Conservation (phyloP, 306 rosid genomes). For the Corylus americana region DNA sequence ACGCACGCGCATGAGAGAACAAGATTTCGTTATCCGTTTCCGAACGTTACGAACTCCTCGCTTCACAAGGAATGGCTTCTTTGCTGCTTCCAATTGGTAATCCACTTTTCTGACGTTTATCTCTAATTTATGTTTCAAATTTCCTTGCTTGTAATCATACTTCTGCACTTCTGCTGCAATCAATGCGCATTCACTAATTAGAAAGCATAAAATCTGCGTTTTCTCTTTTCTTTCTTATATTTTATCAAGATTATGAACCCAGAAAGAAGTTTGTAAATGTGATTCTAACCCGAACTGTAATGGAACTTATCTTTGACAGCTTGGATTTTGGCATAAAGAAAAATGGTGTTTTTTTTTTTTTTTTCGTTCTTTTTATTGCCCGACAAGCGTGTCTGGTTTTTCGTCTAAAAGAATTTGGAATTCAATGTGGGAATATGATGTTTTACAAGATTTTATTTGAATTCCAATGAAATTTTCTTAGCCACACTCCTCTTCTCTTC, state of each 20-base stretch:
- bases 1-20: too few relatives aligned
- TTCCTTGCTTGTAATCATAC: background rate
- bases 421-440: background rate
- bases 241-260: background rate
- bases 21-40: conserved; percentile 71
- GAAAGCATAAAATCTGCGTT: background rate
- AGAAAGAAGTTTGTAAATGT: background rate
- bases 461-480: background rate
- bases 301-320: background rate
- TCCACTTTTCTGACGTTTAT: background rate
- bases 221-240: background rate
- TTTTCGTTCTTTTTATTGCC: background rate
- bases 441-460: background rate
- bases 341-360: background rate
- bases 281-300: background rate
- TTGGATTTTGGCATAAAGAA: background rate
- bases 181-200: background rate
- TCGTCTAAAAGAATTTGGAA: background rate
- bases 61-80: conserved; percentile 49
- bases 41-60: conserved; percentile 19
- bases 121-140: background rate
- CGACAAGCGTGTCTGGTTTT: background rate
- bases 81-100: conserved; percentile 64
- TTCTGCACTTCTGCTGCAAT: conserved; percentile 6
- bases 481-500: background rate